These are phyloP conservation scores for Scheffersomyces parashehatae DNA, from an alignment of 1,139 yeast genomes.

Conservation along the genomic window DNA sequence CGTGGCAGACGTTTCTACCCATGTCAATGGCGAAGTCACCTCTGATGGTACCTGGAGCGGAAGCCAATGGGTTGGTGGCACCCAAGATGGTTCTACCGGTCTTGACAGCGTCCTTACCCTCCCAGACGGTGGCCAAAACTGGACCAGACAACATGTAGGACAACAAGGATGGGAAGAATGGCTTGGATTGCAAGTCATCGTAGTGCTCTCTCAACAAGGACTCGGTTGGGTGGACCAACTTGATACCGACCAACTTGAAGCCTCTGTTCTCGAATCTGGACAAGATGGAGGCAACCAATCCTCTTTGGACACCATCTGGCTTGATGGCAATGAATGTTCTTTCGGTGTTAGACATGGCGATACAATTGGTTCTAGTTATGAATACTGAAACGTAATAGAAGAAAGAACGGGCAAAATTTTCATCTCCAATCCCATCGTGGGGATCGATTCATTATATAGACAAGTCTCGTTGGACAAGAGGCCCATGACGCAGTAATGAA, in stretches of 20 bases:
- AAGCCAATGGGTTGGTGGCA: slow-evolving; percentile 97
- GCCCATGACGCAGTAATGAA: no score
- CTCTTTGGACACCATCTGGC: slow-evolving; percentile 99
- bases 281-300: slow-evolving; percentile 85
- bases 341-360: slow-evolving; percentile 58
- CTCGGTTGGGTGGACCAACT: slow-evolving; percentile 88
- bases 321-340: slow-evolving; percentile 99
- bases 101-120: slow-evolving; percentile 99
- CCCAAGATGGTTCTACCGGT: slow-evolving; percentile 98
- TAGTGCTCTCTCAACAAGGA: slow-evolving; percentile 89
- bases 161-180: slow-evolving; percentile 95
- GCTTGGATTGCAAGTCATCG: slow-evolving; percentile 91
- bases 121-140: slow-evolving; percentile 99
- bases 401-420: no score
- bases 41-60: slow-evolving; percentile 99
- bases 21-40: slow-evolving; percentile 95
- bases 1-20: slow-evolving; percentile 99
- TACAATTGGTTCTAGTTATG: background rate
- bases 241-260: slow-evolving; percentile 94
- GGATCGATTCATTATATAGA: no score
- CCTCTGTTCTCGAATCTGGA: slow-evolving; percentile 97
- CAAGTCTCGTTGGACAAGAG: no score
- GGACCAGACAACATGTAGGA: slow-evolving; percentile 99
- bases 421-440: no score
- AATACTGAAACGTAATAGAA: no score